phyloP scores from a whole-genome alignment of 192 early-diverging fungal species.

The Coemansia sp. region DNA sequence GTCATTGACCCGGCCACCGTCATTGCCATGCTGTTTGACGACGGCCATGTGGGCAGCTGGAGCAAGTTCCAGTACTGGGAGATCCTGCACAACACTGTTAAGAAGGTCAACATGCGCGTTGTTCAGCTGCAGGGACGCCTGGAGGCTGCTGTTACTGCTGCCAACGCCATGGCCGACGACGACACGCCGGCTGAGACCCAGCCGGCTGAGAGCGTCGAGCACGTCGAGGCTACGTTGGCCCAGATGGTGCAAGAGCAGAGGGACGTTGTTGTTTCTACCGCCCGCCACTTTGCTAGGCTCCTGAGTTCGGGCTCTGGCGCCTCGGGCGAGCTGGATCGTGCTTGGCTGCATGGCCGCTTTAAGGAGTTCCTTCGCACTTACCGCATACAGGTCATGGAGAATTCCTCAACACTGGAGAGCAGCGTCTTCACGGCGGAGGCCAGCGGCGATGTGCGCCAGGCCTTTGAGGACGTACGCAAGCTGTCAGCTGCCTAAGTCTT shows the following conservation, averaged over 20 bases:
- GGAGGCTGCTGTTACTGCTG: slow-evolving; percentile 24
- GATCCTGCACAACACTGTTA: slow-evolving; percentile 78
- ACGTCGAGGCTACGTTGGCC: slow-evolving; percentile 64
- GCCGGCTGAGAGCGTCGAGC: slow-evolving; percentile 46
- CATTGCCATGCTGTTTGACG: slow-evolving; percentile 73
- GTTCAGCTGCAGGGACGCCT: slow-evolving; percentile 40
- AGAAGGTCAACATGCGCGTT: slow-evolving; percentile 84
- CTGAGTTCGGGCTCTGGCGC: slow-evolving; percentile 51
- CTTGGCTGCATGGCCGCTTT: slow-evolving; percentile 66
- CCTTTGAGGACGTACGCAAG: slow-evolving; percentile 20
- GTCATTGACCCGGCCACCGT: slow-evolving; percentile 83
- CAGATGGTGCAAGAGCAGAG: slow-evolving; percentile 75
- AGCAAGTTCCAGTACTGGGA: slow-evolving; percentile 74
- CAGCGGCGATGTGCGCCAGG: slow-evolving; percentile 38
- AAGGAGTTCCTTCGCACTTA: slow-evolving; percentile 61
- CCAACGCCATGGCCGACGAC: slow-evolving; percentile 29
- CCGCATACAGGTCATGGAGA: slow-evolving; percentile 51
- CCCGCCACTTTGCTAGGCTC: slow-evolving; percentile 63
- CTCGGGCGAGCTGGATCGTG: slow-evolving; percentile 61
- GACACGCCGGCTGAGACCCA: slow-evolving; percentile 17
- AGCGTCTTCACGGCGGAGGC: slow-evolving; percentile 51
- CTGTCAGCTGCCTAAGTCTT: slow-evolving; percentile 6
- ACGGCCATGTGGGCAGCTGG: slow-evolving; percentile 35
- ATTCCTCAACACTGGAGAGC: slow-evolving; percentile 45
- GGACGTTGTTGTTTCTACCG: slow-evolving; percentile 72